phyloP scores from a whole-genome alignment of 768 basidiomycete genomes.

The Boletellus emodensis region DNA sequence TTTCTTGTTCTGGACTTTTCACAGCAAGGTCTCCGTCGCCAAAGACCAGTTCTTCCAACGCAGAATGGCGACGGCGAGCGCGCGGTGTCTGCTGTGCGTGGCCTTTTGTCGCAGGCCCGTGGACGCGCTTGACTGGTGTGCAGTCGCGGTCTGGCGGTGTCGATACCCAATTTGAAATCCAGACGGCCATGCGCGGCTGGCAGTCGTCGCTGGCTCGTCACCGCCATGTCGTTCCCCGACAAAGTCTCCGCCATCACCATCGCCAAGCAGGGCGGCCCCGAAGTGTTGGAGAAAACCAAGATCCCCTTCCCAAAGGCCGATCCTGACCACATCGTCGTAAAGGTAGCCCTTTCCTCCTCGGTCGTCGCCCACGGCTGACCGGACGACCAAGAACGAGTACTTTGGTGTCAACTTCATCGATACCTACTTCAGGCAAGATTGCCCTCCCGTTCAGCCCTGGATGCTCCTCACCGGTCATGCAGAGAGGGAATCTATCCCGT shows the following conservation, averaged over 20 bases:
- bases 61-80: no score
- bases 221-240: conserved; percentile 50
- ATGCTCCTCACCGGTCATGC: conserved; percentile 1
- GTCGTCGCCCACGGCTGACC: neutral
- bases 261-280: conserved; percentile 66
- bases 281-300: conserved; percentile 66
- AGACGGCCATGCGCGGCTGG: no score
- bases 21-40: no score
- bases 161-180: no score
- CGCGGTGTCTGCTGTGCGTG: no score
- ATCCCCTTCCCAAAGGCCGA: conserved; percentile 65
- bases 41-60: no score
- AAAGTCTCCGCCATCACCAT: conserved; percentile 72
- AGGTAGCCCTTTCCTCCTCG: conserved; percentile 18
- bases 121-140: no score
- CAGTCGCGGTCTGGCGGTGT: no score
- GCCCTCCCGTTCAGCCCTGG: neutral
- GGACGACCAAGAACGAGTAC: conserved; percentile 54
- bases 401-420: conserved; percentile 86
- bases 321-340: conserved; percentile 54
- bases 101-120: no score
- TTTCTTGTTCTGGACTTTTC: no score
- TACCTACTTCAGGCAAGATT: conserved; percentile 66
- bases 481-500: conserved; percentile 65
- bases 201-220: neutral